Evolutionary conservation across 192 early-diverging fungal genomes (phyloP), one percentile per base, ranked within the genome.

Genomic region (Backusella luteola): DNA sequence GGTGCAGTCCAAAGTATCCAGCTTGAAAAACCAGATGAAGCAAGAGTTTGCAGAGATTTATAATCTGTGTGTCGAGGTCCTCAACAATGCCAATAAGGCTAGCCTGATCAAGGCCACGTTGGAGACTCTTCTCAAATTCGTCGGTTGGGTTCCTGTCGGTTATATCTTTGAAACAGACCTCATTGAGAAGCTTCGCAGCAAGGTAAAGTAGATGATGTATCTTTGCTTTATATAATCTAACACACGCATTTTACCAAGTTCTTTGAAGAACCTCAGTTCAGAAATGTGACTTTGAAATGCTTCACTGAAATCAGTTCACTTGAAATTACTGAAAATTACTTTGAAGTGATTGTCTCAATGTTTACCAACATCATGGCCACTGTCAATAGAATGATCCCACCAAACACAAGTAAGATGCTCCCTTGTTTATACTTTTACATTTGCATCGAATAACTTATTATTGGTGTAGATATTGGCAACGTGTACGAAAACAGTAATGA

Each of bases 91-190:
- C 9, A 88, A 88, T 67, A 95, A 98, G 80, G 89, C 95, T 17
- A 93, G 91, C 38, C 87, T 99, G 70, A 96, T 99, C 73, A 88
- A 85, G 69, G 96, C 96, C 7, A 99, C 98, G 1, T 81, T 99
- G 34, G 92, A 98, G 77, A 98, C 97, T 0, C 86, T 99, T n/a
- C 84, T 97, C 66, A 91, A 94, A 73, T 99, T 98, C 85, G 85
- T 99, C 71, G 95, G 93, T 87, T 99, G 98, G 98, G 95, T 99
- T 79, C 97, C 97, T 34, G 89, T 98, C 34, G 98, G 97, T 35
- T 99, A 97, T 79, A 96, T 98, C 69, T 99, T 99, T 79, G 96
- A 99, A 83, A 98, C 93, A 32, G 90, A 93, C 78, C 79, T 99
- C 41, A 97, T 99, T 66, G 90, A 89, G 73, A 93, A 90, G 66